Base-by-base conservation (phyloP, 2,329 filamentous ascomycete species). In the Orbilia oligospora region DNA sequence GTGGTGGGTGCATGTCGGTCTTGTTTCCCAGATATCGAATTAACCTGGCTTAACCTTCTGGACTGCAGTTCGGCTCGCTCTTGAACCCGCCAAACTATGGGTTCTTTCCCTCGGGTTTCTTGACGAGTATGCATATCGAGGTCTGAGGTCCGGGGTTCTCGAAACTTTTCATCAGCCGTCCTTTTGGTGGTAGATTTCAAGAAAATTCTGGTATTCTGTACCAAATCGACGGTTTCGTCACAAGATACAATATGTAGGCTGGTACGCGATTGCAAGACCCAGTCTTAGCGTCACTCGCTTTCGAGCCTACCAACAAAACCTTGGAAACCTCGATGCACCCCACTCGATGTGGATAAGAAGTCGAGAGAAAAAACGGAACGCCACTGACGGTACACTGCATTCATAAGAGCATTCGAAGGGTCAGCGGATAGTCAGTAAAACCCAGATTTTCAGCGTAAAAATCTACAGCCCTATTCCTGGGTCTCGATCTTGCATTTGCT, bases 311-410 rank as follows among this genome's bases (percentile, higher is more conserved):
- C 53, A 30, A 36, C 48, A 44, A 58, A n/a, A 27, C n/a, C 12
- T 66, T 12, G 16, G 51, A 66, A 30, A 33, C 33, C 24, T 20
- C 24, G n/a, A 30, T 64, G 75, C 75, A 78, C 16, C 68, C 41
- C 33, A 51, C 75, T 63, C 41, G 56, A 78, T 72, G 46, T 22
- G 68, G 75, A 56, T 46, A 78, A 72, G 51, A 68, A 78, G 27
- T 55, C 10, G 75, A 78, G 75, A 73, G 69, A 68, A 53, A 55
- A 16, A 5, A 9, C 30, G 33, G 55, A 65, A 64, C 71, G 71
- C 71, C 71, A 63, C 64, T 75, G 71, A 75, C 64, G 71, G 63
- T 75, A 55, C 33, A 51, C 48, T 68, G 55, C 53, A 75, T 53
- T 51, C 10, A 48, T 5, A 49, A 49, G 5, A n/a, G 16, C 3